Conservation (phyloP, 805 yeast genomes). For the Saccharomycopsis sp. region DNA sequence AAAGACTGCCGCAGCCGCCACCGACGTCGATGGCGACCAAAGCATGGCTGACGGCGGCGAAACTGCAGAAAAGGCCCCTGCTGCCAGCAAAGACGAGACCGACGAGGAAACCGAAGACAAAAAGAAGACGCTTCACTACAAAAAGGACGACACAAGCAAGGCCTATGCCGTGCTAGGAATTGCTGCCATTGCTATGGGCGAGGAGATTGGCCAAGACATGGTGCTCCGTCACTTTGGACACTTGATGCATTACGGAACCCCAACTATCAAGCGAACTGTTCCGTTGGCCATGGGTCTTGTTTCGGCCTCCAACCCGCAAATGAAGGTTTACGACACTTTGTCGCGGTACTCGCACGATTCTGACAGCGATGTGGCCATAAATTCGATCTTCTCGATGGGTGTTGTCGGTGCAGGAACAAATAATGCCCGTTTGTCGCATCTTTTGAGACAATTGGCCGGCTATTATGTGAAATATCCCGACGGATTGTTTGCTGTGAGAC, state of each 20-base stretch:
- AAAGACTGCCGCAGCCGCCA: conserved; percentile 22
- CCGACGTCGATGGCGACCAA: conserved; percentile 23
- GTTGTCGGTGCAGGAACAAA: conserved; percentile 98
- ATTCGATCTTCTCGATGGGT: conserved; percentile 96
- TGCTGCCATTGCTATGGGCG: conserved; percentile 95
- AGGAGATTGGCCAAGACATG: conserved; percentile 97
- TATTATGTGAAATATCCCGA: conserved; percentile 89
- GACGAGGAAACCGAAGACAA: conserved; percentile 24
- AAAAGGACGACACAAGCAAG: conserved; percentile 29
- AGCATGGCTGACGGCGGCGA: conserved; percentile 32
- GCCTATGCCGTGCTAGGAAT: conserved; percentile 93
- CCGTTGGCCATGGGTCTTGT: conserved; percentile 98
- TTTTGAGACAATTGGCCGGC: conserved; percentile 88
- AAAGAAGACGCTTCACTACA: conserved; percentile 29
- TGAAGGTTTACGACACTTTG: conserved; percentile 93
- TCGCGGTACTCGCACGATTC: conserved; percentile 96
- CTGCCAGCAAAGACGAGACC: conserved; percentile 4
- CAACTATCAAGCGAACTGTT: conserved; percentile 84
- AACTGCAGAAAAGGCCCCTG: too few relatives aligned
- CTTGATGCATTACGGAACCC: conserved; percentile 94
- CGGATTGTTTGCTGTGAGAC: conserved; percentile 83
- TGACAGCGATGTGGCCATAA: conserved; percentile 88
- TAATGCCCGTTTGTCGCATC: conserved; percentile 95
- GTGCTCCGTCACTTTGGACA: conserved; percentile 94
- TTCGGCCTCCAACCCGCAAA: conserved; percentile 89